Base-by-base conservation (phyloP, 495 filamentous ascomycete species). In the Lasiosphaeria miniovina region DNA sequence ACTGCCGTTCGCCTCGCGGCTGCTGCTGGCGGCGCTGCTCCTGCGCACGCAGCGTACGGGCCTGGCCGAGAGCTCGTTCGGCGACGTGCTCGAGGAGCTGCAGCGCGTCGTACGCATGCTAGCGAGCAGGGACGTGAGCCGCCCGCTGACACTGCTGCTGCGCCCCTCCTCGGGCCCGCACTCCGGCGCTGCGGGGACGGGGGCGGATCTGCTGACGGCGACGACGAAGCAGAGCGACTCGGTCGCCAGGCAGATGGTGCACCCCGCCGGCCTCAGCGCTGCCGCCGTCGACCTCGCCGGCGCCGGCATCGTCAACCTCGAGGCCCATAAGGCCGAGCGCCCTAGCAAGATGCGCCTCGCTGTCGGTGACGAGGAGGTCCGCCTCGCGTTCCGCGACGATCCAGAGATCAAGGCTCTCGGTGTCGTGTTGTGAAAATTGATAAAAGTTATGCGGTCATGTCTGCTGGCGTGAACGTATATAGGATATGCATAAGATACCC, bases 71-170 rank as follows among this genome's bases (percentile, higher is more conserved):
- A 91, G 89, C 46, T 85, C 90, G 0, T 82, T 96, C 59, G 88
- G 90, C n/a, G 94, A 98, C 58, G 88, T 97, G 15, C 75, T 96
- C 34, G 92, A 96, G 55, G 95, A 98, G 73, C 89, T 92, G 63
- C 87, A 87, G 67, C 82, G 87, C 31, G 84, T 90, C 45, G 83
- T 82, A 4, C 43, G 43, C 8, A 73, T 82, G 61, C 77, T 96
- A 54, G 57, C 62, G 14, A 85, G 87, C 34, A 85, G 87, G 33
- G 80, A 84, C 4, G 80, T 77, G 32, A 73, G 68, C 48, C 65
- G 74, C 60, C 76, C 64, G 52, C 68, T 74, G 56, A 61, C 38
- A 45, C 52, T 76, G 40, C 66, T 76, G 35, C 62, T 72, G 33
- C 33, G 31, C 12, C 49, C 49, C 14, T n/a, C 43, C 4, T 46